These are phyloP conservation scores for Chaetomium sp. DNA, from an alignment of 2,329 filamentous ascomycete species.

Conservation along the genomic window DNA sequence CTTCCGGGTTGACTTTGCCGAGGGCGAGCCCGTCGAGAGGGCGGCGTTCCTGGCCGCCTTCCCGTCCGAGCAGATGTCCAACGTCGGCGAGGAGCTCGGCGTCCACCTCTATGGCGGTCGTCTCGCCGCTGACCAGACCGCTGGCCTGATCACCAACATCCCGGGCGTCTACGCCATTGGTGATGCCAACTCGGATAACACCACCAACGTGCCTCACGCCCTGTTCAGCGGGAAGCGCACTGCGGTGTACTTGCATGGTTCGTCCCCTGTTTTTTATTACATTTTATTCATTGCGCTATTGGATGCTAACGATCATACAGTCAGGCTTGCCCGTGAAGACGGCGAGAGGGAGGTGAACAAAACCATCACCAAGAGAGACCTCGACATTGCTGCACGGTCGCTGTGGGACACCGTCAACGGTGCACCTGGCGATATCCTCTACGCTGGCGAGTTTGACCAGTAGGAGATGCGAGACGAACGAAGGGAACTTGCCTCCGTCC, in stretches of 20 bases:
- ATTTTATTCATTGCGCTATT: background rate
- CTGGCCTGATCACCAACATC: constrained; percentile 55
- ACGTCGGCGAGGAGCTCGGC: constrained; percentile 45
- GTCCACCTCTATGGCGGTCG: constrained; percentile 49
- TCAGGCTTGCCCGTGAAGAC: constrained; percentile 35
- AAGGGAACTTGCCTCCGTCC: background rate
- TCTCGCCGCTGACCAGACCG: constrained; percentile 45
- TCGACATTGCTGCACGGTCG: constrained; percentile 43
- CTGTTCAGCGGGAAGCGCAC: constrained; percentile 61
- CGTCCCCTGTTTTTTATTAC: constrained; percentile 37
- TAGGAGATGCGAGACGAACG: background rate
- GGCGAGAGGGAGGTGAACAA: constrained; percentile 36
- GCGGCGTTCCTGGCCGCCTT: constrained; percentile 49
- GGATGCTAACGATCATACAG: constrained; percentile 20
- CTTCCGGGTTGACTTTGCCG: constrained; percentile 56
- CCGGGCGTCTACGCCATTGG: constrained; percentile 60
- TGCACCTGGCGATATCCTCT: constrained; percentile 46
- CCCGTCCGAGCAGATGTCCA: constrained; percentile 31
- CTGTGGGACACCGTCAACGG: constrained; percentile 54
- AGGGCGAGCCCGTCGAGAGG: constrained; percentile 49
- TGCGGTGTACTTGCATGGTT: constrained; percentile 60
- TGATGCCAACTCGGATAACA: constrained; percentile 61
- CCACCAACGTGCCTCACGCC: constrained; percentile 63
- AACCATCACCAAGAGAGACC: constrained; percentile 37
- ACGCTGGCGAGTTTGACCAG: constrained; percentile 48